phyloP scores from a whole-genome alignment of 352 stramenopile genomes.

The Globisporangium recalcitrans region DNA sequence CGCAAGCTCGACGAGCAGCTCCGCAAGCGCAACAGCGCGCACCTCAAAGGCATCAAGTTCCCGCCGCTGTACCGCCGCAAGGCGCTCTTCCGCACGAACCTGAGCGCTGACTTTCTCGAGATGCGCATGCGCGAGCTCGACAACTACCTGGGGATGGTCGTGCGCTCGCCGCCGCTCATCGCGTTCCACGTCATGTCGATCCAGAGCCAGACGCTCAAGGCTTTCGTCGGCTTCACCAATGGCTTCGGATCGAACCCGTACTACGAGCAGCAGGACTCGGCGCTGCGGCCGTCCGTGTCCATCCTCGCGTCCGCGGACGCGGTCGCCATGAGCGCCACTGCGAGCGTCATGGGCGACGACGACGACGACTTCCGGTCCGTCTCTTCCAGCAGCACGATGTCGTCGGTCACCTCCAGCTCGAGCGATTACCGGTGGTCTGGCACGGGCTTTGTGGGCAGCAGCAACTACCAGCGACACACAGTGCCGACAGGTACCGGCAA shows the following conservation, averaged over 20 bases:
- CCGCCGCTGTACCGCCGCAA: constrained; percentile 64
- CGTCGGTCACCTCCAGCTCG: constrained; percentile 41
- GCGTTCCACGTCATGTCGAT: constrained; percentile 71
- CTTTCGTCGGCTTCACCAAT: constrained; percentile 67
- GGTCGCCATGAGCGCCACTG: constrained; percentile 36
- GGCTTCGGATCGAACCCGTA: constrained; percentile 71
- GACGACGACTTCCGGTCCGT: constrained; percentile 79
- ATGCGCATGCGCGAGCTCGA: constrained; percentile 61
- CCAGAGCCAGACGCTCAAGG: constrained; percentile 74
- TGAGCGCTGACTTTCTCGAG: constrained; percentile 63
- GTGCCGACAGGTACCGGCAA: constrained; percentile 5
- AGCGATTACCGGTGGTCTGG: constrained; percentile 79
- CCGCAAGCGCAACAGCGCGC: constrained; percentile 58
- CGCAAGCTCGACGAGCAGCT: constrained; percentile 79
- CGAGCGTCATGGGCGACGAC: constrained; percentile 71
- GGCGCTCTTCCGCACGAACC: constrained; percentile 59
- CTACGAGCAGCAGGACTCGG: constrained; percentile 56
- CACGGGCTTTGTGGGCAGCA: constrained; percentile 67
- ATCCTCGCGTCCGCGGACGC: constrained; percentile 46
- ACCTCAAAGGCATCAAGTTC: constrained; percentile 85
- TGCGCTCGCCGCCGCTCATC: constrained; percentile 54
- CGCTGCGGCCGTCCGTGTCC: constrained; percentile 57
- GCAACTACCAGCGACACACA: constrained; percentile 50
- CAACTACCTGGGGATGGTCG: constrained; percentile 67
- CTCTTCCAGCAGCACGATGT: constrained; percentile 58